Evolutionary conservation across 352 stramenopile genomes (phyloP), one percentile per base, ranked within the genome.

Genomic region (Pseudoperonospora humuli): DNA sequence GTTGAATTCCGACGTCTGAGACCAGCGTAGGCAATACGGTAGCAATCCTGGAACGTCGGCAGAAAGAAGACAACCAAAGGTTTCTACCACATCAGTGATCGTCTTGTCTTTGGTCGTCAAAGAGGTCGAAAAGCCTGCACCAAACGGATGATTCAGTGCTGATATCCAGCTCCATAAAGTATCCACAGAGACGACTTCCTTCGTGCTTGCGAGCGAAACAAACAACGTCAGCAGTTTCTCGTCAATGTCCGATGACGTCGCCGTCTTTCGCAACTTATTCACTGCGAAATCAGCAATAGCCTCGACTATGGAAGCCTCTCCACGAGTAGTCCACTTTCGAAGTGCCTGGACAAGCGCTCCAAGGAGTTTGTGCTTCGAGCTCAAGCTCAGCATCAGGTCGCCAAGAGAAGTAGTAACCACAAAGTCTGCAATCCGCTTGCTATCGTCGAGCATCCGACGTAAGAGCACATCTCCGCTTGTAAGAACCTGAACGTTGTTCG

Each of bases 401-500:
- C 64, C 56, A 0, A 88, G 45, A 28, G 70, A 67, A 15, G 64
- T 77, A 1, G 56, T 72, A 15, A 70, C 37, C 14, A 88, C 63
- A 23, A 81, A 73, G 24, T 69, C 73, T 23, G 76, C 64, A 36
- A 93, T 83, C 10, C 65, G 66, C 27, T 79, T 67, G 42, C 64
- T 84, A 53, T 93, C 82, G 44, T 93, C 82, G 21, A 81, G 57
- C 17, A 93, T 45, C 8, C 82, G 78, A 46, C 79, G 76, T 10
- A 89, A 39, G 11, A 91, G 47, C 9, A 89, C 59, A 29, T 72
- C 64, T 2, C 67, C 71, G 27, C 56, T 84, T 1, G 56, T 61
- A 11, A 88, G 58, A 4, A 80, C 67, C 3, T 59, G 45, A n/a
- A 71, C 59, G 5, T 57, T 61, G 17, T 17, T 23, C 2, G 34